These are phyloP conservation scores for Floccularia luteovirens DNA, from an alignment of 768 basidiomycete genomes.

Conservation along the genomic window DNA sequence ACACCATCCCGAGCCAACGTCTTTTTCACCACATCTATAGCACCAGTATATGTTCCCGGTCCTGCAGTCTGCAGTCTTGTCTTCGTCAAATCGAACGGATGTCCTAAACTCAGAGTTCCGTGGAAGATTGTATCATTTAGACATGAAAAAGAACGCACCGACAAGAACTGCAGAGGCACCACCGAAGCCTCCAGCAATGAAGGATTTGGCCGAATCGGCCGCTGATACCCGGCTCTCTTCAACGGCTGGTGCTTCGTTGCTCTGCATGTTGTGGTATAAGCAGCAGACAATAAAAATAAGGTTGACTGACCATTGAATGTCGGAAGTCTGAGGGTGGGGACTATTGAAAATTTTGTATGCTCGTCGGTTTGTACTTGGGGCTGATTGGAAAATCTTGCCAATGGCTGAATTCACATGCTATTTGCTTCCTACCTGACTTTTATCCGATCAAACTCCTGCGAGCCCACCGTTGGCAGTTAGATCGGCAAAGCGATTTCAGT, in stretches of 20 bases:
- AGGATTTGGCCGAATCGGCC: conserved; percentile 62
- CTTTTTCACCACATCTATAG: conserved; percentile 89
- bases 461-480: too few species aligned
- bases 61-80: conserved; percentile 92
- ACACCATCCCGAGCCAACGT: conserved; percentile 87
- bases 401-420: conserved; percentile 12
- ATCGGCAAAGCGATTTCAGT: too few species aligned
- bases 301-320: conserved; percentile 12
- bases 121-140: neutral
- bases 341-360: too few species aligned
- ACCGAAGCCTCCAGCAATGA: conserved; percentile 91
- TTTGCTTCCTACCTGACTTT: neutral
- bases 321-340: too few species aligned
- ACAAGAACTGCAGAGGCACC: conserved; percentile 85
- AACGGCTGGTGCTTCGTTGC: conserved; percentile 25
- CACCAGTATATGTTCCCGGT: conserved; percentile 84
- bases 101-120: conserved; percentile 43
- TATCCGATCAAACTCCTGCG: conserved; percentile 16
- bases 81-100: conserved; percentile 97
- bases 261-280: conserved; percentile 11
- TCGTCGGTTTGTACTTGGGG: neutral
- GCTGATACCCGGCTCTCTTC: conserved; percentile 32
- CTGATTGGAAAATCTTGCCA: neutral
- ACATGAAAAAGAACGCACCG: conserved; percentile 42
- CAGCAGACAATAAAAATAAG: neutral